Evolutionary conservation across 306 rosid species (phyloP), one percentile per base, ranked within the genome.

Genomic region (Cercis canadensis): DNA sequence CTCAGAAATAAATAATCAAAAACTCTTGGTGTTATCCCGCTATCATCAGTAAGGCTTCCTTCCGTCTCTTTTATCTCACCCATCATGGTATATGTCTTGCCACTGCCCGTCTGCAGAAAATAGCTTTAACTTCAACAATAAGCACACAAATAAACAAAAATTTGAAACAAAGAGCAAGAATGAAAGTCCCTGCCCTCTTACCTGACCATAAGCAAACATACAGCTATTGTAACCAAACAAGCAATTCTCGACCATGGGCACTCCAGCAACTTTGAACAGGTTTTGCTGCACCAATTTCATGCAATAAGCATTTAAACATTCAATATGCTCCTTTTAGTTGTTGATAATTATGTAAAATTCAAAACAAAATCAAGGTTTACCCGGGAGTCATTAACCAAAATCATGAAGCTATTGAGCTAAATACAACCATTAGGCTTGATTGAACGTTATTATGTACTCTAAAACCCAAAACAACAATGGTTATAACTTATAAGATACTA

Each of bases 181-280:
- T 24, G 29, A 33, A 74, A 57, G 55, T 3, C 53, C 66, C 40
- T 37, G 4, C 46, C 5, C 10, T 19, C 41, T 63, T 87, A 93
- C 98, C 98, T 94, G 98, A 71, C 98, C 98, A 17, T 90, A 90
- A 51, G 98, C 98, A 68, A 94, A 94, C 89, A 94, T 90, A 45
- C 98, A 94, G 79, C 96, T 89, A 66, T 94, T 94, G 80, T 94
- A 94, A 73, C 98, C 98, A 53, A 94, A 90, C 92, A 90, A 75
- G 69, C 98, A 94, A 81, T 94, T 94, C 89, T 94, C 96, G 67
- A 94, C 97, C 96, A 94, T 89, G 43, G 97, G 96, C 78, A 87
- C 84, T 72, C 97, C 98, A 31, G 94, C 90, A 79, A 87, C 97
- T 73, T 76, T 82, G 79, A 94, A 94, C 70, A 90, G 78, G 75